phyloP scores from a whole-genome alignment of 345 rosid species.

The Gynandropsis gynandra region DNA sequence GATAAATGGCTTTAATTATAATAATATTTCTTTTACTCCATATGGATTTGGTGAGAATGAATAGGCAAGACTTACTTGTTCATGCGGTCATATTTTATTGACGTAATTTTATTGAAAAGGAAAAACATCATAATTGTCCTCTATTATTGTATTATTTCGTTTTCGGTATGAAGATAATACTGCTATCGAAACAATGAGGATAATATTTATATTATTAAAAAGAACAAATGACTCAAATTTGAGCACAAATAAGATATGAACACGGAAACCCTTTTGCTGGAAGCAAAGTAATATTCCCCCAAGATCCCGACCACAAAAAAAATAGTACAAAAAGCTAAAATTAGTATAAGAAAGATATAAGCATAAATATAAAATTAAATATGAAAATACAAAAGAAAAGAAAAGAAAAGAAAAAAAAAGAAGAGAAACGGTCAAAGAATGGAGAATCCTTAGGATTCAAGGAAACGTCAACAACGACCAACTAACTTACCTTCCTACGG shows the following conservation, averaged over 20 bases:
- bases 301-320: conserved; percentile 19
- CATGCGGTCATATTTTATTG: no score
- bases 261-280: conserved; percentile 9
- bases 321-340: conserved; percentile 12
- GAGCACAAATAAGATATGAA: conserved; percentile 20
- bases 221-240: background rate
- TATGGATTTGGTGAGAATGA: no score
- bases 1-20: no score
- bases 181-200: no score
- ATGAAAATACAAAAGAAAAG: conserved; percentile 22
- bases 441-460: conserved; percentile 22
- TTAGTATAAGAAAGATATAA: no score
- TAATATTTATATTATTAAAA: background rate
- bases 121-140: no score
- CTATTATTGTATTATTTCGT: no score
- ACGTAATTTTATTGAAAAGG: no score
- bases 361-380: background rate
- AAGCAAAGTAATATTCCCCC: conserved; percentile 22
- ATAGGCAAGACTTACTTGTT: no score
- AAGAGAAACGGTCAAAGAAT: conserved; percentile 17
- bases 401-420: conserved; percentile 3
- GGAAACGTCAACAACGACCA: conserved; percentile 29
- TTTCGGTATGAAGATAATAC: no score
- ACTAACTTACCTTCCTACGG: conserved; percentile 30
- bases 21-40: no score